phyloP scores from a whole-genome alignment of 2,329 filamentous ascomycete species.

The Exserohilum rostratum region DNA sequence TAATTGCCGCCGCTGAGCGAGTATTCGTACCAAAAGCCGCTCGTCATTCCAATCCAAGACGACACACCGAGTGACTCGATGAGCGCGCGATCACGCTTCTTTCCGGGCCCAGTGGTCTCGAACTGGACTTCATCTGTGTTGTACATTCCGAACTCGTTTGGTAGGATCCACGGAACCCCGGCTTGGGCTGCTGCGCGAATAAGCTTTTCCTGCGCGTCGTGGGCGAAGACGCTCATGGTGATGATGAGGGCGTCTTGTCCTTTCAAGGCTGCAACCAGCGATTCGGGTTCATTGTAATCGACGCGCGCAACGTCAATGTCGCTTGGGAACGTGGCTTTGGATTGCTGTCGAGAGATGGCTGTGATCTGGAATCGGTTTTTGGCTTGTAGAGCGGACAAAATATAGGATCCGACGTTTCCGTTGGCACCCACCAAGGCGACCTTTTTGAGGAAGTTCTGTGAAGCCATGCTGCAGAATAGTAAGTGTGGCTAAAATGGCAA shows the following conservation, averaged over 20 bases:
- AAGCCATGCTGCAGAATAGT: neutral
- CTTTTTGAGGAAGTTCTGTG: conserved; percentile 32
- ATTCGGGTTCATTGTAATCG: conserved; percentile 57
- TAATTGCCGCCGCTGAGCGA: conserved; percentile 37
- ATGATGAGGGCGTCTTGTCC: conserved; percentile 50
- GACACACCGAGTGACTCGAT: conserved; percentile 31
- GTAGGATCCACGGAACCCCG: conserved; percentile 48
- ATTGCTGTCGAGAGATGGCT: conserved; percentile 56
- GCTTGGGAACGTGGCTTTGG: conserved; percentile 50
- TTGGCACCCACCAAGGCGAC: conserved; percentile 50
- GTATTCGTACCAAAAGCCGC: conserved; percentile 48
- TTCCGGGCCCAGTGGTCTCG: conserved; percentile 12
- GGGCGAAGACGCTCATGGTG: conserved; percentile 38
- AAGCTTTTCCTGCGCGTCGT: conserved; percentile 38
- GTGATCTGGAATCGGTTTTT: conserved; percentile 57
- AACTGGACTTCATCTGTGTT: conserved; percentile 23
- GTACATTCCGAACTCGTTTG: conserved; percentile 48
- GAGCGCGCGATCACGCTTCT: conserved; percentile 15
- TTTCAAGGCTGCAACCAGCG: conserved; percentile 43
- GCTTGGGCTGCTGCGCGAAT: conserved; percentile 47
- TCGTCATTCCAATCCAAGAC: conserved; percentile 34
- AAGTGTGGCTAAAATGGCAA: neutral
- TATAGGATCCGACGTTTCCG: conserved; percentile 33
- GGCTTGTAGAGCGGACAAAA: conserved; percentile 50
- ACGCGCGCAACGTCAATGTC: conserved; percentile 50